Evolutionary conservation across 306 rosid species (phyloP), one percentile per base, ranked within the genome.

Genomic region (Sechiopsis laciniata): DNA sequence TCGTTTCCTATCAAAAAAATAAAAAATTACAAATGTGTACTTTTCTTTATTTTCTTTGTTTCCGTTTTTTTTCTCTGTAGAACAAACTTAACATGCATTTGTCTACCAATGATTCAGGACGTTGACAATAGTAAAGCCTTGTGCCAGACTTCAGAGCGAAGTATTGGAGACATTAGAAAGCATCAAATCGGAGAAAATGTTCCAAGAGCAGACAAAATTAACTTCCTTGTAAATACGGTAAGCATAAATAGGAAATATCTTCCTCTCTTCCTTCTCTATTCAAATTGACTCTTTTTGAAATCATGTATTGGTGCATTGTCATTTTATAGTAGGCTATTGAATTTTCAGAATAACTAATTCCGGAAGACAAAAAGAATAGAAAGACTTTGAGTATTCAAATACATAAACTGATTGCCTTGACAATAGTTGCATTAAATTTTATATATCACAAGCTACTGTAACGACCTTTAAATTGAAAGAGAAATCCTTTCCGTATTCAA

Each of bases 151-250:
- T 52, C 71, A 51, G 84, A 82, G 55, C 51, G 71, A 46, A 82
- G 58, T 68, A 69, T 56, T 52, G 80, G 61, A 19, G 78, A 2
- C 20, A 46, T 72, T 51, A 73, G 75, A 40, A 79, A 78, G 73
- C 68, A 45, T 51, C 84, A 74, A 80, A 76, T 85, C 66, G 82
- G 85, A 52, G 63, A 82, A 50, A 80, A 82, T 72, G 82, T 85
- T 60, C 46, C 89, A 0, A 75, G 83, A 70, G 80, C 72, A 80
- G 85, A 78, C 17, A 83, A 78, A 77, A 62, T 72, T 59, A 32
- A 74, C 15, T 85, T 83, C 62, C 85, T 85, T 67, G 83, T 83
- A 20, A 80, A 37, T 61, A 85, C 85, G 3, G 87, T 75, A 74
- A 83, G 85, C 55, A 66, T 50, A 52, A 32, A 10, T 26, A 55